Conservation (phyloP, 768 basidiomycete genomes). For the Phlegmacium glaucopus region DNA sequence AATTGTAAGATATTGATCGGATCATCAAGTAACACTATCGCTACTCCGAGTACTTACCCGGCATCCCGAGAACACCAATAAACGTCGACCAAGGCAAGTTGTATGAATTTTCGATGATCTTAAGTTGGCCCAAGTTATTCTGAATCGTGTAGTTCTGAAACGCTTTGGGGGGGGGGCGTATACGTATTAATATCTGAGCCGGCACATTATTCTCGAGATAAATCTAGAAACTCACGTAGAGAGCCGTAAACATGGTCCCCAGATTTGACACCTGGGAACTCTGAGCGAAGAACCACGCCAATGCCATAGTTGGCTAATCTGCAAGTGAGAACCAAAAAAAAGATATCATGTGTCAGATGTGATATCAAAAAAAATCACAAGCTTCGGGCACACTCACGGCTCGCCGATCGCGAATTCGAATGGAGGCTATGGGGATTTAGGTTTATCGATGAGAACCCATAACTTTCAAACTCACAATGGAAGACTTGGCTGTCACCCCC, state of each 20-base stretch:
- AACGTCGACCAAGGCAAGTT: constrained; percentile 45
- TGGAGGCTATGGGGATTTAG: constrained; percentile 11
- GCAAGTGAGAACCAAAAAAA: constrained; percentile 5
- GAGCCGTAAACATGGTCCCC: constrained; percentile 41
- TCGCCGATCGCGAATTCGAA: constrained; percentile 29
- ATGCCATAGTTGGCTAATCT: constrained; percentile 28
- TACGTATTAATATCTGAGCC: background rate
- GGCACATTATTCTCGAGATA: background rate
- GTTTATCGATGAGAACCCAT: background rate
- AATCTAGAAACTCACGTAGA: constrained; percentile 25
- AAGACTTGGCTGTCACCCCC: constrained; percentile 19
- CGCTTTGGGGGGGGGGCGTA: constrained; percentile 16
- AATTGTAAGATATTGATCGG: too few species aligned
- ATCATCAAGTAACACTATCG: background rate
- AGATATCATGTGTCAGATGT: constrained; percentile 5
- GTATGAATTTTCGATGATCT: constrained; percentile 35
- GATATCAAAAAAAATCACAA: too few species aligned
- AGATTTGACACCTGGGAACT: constrained; percentile 25
- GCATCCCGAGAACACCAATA: constrained; percentile 50
- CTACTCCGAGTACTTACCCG: constrained; percentile 31
- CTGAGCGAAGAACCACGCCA: constrained; percentile 42
- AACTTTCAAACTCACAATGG: constrained; percentile 24
- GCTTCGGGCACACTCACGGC: constrained; percentile 28
- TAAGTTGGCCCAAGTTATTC: constrained; percentile 14
- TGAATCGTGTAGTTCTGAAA: constrained; percentile 38